Evolutionary conservation across 768 basidiomycete genomes (phyloP).

Genomic region (Basidioascus undulatus): DNA sequence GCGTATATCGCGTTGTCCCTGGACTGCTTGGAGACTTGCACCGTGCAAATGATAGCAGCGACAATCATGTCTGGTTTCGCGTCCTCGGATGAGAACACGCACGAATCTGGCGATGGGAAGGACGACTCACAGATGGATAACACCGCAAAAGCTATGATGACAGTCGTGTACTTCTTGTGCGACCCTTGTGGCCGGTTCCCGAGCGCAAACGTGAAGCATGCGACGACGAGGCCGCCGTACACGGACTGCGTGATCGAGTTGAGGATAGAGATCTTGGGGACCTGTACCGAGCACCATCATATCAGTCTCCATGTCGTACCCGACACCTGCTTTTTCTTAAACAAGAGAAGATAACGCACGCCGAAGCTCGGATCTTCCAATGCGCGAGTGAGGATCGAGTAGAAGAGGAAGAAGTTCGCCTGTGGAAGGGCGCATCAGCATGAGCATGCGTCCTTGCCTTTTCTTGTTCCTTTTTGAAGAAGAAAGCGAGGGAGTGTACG

Average conservation of each 20-base stretch:
- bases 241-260: conserved; percentile 31
- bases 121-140: no score
- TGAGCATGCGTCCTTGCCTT: no score
- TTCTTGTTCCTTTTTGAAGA: no score
- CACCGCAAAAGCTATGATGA: no score
- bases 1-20: conserved; percentile 34
- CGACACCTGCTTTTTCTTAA: conserved; percentile 22
- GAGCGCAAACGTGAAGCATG: conserved; percentile 83
- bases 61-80: conserved; percentile 72
- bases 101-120: no score
- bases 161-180: conserved; percentile 62
- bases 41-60: conserved; percentile 55
- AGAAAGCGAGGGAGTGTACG: conserved; percentile 15
- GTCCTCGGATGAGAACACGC: no score
- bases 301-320: conserved; percentile 1
- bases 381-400: conserved; percentile 52
- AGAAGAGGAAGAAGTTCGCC: conserved; percentile 37
- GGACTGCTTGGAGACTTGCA: conserved; percentile 42
- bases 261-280: conserved; percentile 1
- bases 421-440: conserved; percentile 14
- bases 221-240: conserved; percentile 62
- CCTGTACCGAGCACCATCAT: conserved; percentile 4
- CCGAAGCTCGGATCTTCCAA: conserved; percentile 49
- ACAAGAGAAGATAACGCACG: conserved; percentile 36
- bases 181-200: conserved; percentile 84